These are phyloP conservation scores for Lactifluus piperatus DNA, from an alignment of 768 basidiomycete species.

Conservation along the genomic window DNA sequence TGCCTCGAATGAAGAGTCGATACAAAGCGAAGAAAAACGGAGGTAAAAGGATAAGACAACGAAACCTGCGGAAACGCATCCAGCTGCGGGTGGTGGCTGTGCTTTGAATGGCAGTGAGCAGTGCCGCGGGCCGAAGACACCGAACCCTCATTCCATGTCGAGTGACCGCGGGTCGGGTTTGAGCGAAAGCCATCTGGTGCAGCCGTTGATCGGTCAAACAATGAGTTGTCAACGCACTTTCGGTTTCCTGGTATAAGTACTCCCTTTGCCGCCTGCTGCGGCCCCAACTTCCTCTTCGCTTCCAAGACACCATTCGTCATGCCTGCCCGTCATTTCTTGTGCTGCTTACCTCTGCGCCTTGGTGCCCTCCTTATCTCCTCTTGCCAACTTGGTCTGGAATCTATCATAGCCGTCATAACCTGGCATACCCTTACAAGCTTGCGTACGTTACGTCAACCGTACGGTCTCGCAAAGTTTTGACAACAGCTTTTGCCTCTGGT, in stretches of 20 bases:
- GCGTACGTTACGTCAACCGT: constrained; percentile 5
- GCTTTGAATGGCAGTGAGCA: too few species aligned
- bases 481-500: background rate
- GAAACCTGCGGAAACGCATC: background rate
- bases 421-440: constrained; percentile 2
- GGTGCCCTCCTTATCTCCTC: constrained; percentile 17
- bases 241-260: background rate
- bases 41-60: background rate
- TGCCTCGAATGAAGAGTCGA: background rate
- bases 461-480: background rate
- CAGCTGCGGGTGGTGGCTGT: background rate
- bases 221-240: background rate
- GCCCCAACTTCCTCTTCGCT: background rate
- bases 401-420: constrained; percentile 5
- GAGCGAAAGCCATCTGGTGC: background rate
- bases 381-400: constrained; percentile 1
- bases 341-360: constrained; percentile 19
- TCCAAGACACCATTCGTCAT: background rate
- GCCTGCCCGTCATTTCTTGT: constrained; percentile 17
- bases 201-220: background rate
- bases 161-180: too few species aligned
- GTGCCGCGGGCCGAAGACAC: too few species aligned
- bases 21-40: background rate
- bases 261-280: background rate
- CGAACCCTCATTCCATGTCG: too few species aligned